phyloP scores from a whole-genome alignment of 2,329 filamentous ascomycete genomes.

The Beauveria pseudobassiana region DNA sequence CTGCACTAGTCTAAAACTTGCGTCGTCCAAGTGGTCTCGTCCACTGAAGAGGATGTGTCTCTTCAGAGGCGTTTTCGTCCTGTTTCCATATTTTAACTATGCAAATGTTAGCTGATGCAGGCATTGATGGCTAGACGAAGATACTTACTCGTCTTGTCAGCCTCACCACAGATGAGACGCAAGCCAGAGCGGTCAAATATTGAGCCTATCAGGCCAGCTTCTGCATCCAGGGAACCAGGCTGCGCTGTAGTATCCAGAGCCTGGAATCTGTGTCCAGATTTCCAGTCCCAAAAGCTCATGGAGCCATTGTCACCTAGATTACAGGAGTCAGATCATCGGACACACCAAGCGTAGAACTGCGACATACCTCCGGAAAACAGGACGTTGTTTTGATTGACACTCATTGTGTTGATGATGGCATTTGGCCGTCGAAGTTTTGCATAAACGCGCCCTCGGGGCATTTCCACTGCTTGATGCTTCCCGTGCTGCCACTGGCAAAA shows the following conservation, averaged over 20 bases:
- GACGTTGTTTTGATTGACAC: constrained; percentile 91
- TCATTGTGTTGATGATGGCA: constrained; percentile 87
- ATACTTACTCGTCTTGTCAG: constrained; percentile 78
- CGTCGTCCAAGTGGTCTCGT: constrained; percentile 70
- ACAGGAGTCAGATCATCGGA: background rate
- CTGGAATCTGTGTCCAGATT: constrained; percentile 88
- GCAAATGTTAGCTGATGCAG: constrained; percentile 18
- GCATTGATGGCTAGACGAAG: background rate
- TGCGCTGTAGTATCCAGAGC: constrained; percentile 85
- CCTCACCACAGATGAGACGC: constrained; percentile 86
- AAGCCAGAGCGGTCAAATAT: constrained; percentile 87
- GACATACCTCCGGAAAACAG: constrained; percentile 72
- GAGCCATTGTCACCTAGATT: constrained; percentile 73
- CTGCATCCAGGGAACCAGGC: constrained; percentile 86
- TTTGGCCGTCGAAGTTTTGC: constrained; percentile 99
- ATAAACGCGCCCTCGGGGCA: constrained; percentile 97
- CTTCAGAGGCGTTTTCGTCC: constrained; percentile 82
- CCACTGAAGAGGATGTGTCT: constrained; percentile 90
- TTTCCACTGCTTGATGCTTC: constrained; percentile 98
- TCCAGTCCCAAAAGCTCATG: constrained; percentile 99
- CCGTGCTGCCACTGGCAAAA: constrained; percentile 85
- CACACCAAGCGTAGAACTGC: background rate
- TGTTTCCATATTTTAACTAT: constrained; percentile 91
- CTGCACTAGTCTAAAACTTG: constrained; percentile 51
- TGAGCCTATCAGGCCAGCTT: constrained; percentile 89